Evolutionary conservation across 1,284 basidiomycete genomes (phyloP).

Genomic region (Quambalaria eucalypti): DNA sequence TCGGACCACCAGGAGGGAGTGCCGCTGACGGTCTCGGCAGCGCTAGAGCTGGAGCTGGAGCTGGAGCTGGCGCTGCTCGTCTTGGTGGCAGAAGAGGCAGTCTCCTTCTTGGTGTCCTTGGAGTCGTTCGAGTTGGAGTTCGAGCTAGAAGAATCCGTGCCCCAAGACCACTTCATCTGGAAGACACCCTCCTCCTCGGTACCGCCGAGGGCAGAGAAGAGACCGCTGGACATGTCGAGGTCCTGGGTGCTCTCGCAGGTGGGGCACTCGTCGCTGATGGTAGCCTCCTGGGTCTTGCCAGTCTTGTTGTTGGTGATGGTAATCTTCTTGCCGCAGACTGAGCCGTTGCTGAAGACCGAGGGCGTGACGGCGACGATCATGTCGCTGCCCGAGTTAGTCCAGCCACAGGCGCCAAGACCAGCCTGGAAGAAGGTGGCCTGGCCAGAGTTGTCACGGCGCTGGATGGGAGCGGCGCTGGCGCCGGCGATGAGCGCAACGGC

Average conservation of each 20-base stretch:
- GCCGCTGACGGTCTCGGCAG: conserved; percentile 15
- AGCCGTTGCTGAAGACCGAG: conserved; percentile 23
- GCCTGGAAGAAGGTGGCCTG: conserved; percentile 20
- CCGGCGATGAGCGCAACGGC: neutral
- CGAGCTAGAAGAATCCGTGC: conserved; percentile 13
- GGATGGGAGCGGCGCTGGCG: neutral
- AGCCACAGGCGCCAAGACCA: conserved; percentile 21
- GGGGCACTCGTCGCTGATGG: conserved; percentile 63
- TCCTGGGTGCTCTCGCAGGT: conserved; percentile 57
- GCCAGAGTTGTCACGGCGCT: conserved; percentile 2
- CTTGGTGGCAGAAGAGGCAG: conserved; percentile 5
- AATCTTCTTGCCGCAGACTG: conserved; percentile 57
- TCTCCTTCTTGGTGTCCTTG: neutral
- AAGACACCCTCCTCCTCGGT: conserved; percentile 37
- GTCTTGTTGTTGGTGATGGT: conserved; percentile 55
- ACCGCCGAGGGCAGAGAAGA: conserved; percentile 55
- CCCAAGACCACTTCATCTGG: conserved; percentile 34
- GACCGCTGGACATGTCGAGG: conserved; percentile 66
- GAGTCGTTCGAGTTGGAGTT: conserved; percentile 18
- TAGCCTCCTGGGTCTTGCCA: conserved; percentile 59
- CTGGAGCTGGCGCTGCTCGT: neutral
- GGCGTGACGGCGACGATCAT: conserved; percentile 41
- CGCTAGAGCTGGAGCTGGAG: conserved; percentile 8
- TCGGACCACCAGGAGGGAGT: conserved; percentile 24
- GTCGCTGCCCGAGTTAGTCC: conserved; percentile 13